Evolutionary conservation across 257 asterid genomes (phyloP), one percentile per base, ranked within the genome.

Genomic region (Phtheirospermum japonicum): DNA sequence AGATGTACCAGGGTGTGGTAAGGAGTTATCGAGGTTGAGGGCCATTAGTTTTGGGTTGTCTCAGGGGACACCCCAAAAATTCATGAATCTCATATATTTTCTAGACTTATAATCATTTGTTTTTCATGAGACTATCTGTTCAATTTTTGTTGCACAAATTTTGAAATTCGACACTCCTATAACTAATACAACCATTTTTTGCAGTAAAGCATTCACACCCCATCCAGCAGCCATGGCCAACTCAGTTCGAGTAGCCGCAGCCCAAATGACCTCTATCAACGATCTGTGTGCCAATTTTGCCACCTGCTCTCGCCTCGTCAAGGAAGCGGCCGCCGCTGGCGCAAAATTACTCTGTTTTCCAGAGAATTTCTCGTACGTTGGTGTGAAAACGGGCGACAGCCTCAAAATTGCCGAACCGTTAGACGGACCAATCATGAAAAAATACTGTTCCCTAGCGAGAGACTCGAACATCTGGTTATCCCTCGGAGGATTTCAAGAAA

Each of bases 401-500:
- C 80, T 91, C 68, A 74, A 69, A 42, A 73, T 91, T 46, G 93
- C 93, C 34, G 89, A 91, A 61, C 86, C 95, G 34, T 68, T 91
- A 39, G 95, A 88, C 69, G 98, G 98, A 7, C 95, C 96, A 9
- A 75, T 83, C 52, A 85, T 91, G 88, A 79, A 75, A 46, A 66
- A 79, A 18, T 91, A 88, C 54, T 73, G 97, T 50, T 76, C n/a
- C n/a, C n/a, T n/a, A n/a, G n/a, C n/a, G n/a, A n/a, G n/a, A n/a
- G n/a, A n/a, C n/a, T n/a, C n/a, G 4, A 77, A 61, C 61, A 81
- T 91, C 73, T 91, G 98, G 98, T 57, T 91, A 26, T 91, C 97
- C 18, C 97, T 91, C 40, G 97, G 98, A 63, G 98, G 98, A 60
- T 88, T 91, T 67, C 96, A 85, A 51, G 96, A 88, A 71, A 84